phyloP scores from a whole-genome alignment of 2,329 filamentous ascomycete species.

The Cladophialophora carrionii region DNA sequence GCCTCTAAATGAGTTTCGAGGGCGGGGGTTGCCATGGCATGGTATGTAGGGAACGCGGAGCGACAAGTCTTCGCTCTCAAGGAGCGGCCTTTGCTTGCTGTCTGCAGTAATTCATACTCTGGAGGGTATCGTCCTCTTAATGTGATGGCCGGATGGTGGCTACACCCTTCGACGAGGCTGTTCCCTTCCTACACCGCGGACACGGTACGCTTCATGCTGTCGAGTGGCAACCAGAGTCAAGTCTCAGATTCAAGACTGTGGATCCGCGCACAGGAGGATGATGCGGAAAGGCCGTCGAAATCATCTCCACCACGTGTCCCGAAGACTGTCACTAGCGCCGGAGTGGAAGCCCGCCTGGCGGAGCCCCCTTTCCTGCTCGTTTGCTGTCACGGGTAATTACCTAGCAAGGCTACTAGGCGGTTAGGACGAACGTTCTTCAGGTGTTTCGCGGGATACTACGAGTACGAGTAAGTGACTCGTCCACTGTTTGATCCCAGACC shows the following conservation, averaged over 20 bases:
- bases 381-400: not conserved
- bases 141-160: not conserved
- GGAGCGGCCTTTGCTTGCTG: not conserved
- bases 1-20: no score
- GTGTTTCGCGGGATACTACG: not conserved
- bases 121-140: not conserved
- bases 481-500: not conserved
- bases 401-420: not conserved
- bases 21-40: no score
- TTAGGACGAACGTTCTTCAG: not conserved
- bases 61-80: not conserved
- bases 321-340: constrained; percentile 7
- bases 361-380: constrained; percentile 12
- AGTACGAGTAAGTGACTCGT: no score
- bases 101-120: not conserved
- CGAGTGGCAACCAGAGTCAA: not conserved
- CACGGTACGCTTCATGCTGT: no score
- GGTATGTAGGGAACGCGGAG: not conserved
- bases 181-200: no score
- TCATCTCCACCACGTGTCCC: not conserved
- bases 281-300: not conserved
- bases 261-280: not conserved
- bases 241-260: not conserved
- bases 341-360: constrained; percentile 9
- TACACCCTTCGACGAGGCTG: not conserved